Evolutionary conservation across 1,139 yeast species (phyloP).

Genomic region (Debaryomyces coudertii): DNA sequence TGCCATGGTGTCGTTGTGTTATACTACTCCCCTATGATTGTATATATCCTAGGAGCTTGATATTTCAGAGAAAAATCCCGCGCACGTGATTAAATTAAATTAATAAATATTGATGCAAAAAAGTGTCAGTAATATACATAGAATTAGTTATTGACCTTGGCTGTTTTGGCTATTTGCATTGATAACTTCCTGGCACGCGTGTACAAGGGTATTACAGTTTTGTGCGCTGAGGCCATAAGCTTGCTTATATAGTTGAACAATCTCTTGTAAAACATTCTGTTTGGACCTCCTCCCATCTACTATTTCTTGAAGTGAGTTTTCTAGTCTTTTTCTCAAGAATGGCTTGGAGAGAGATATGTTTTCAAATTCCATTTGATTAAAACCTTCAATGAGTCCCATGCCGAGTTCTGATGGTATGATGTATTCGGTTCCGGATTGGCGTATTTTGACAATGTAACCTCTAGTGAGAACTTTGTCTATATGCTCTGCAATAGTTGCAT

Average conservation of each 20-base stretch:
- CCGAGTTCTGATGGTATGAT: slow-evolving; percentile 84
- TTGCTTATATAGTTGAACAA: slow-evolving; percentile 62
- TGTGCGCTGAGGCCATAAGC: slow-evolving; percentile 52
- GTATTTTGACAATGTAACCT: slow-evolving; percentile 62
- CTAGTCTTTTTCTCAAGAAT: slow-evolving; percentile 77
- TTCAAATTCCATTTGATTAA: slow-evolving; percentile 75
- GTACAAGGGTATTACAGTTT: slow-evolving; percentile 32
- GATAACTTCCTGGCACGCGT: slow-evolving; percentile 25
- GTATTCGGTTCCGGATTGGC: slow-evolving; percentile 37
- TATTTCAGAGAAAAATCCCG: neutral
- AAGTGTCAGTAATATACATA: neutral
- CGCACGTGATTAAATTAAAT: slow-evolving; percentile 1
- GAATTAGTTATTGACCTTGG: neutral
- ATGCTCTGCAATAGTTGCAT: slow-evolving; percentile 98
- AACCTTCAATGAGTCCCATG: slow-evolving; percentile 85
- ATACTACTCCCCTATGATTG: neutral
- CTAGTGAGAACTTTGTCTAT: slow-evolving; percentile 76
- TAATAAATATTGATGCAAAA: slow-evolving; percentile 4
- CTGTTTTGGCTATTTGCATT: slow-evolving; percentile 13
- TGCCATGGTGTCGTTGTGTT: slow-evolving; percentile 7
- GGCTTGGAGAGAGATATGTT: slow-evolving; percentile 84
- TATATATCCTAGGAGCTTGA: slow-evolving; percentile 1
- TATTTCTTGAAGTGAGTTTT: slow-evolving; percentile 64
- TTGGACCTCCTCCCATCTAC: slow-evolving; percentile 64
- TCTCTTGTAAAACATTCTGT: slow-evolving; percentile 57